phyloP scores from a whole-genome alignment of 805 yeast genomes.

The Sporopachydermia quercuum region DNA sequence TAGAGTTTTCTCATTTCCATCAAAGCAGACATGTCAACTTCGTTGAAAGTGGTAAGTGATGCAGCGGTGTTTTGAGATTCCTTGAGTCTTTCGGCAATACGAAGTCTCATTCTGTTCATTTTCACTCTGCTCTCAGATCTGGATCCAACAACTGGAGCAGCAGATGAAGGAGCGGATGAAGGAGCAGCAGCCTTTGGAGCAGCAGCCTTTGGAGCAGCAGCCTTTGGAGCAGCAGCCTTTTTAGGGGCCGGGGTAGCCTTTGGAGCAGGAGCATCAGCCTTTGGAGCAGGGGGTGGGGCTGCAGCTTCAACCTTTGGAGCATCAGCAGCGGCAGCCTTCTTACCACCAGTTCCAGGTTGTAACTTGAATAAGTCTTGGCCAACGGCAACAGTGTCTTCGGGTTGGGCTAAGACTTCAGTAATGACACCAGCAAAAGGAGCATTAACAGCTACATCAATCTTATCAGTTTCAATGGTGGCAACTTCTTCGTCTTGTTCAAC shows the following conservation, averaged over 20 bases:
- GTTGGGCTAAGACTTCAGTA: conserved; percentile 47
- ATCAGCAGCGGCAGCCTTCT: conserved; percentile 10
- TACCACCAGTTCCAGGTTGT: conserved; percentile 40
- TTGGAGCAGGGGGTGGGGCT: conserved; percentile 15
- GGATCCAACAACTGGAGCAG: conserved; percentile 36
- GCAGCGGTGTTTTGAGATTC: conserved; percentile 99
- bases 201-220: conserved; percentile 13
- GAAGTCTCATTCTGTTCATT: conserved; percentile 98
- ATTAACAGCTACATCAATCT: conserved; percentile 76
- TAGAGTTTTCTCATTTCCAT: conserved; percentile 91
- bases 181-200: conserved; percentile 13
- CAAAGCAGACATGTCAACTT: conserved; percentile 87
- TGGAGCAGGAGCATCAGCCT: conserved; percentile 10
- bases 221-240: conserved; percentile 3
- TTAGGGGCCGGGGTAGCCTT: not conserved
- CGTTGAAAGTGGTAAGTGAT: conserved; percentile 93
- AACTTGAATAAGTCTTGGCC: conserved; percentile 68
- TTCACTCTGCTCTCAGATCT: conserved; percentile 85
- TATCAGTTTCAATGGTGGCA: conserved; percentile 80
- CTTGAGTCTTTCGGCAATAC: conserved; percentile 98
- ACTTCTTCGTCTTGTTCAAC: conserved; percentile 58
- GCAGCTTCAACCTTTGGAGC: conserved; percentile 18
- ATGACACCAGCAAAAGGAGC: conserved; percentile 69
- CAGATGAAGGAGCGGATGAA: conserved; percentile 15
- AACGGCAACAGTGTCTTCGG: conserved; percentile 72